phyloP scores from a whole-genome alignment of 495 filamentous ascomycete species.

The Polyplosphaeria fusca region DNA sequence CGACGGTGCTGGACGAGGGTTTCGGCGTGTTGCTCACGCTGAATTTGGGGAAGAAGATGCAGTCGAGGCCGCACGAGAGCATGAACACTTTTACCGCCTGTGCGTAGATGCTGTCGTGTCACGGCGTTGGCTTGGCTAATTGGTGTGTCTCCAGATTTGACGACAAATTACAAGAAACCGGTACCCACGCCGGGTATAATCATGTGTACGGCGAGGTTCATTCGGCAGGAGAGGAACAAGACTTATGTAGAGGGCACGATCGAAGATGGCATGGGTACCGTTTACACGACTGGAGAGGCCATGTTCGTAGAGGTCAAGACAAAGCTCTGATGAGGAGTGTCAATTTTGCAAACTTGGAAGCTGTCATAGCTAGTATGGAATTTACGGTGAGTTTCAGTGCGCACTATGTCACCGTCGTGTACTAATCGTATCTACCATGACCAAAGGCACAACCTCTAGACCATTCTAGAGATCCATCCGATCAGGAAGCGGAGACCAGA shows the following conservation, averaged over 20 bases:
- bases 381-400: too few relatives aligned
- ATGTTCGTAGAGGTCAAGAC: conserved; percentile 38
- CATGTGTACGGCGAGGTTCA: conserved; percentile 46
- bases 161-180: conserved; percentile 54
- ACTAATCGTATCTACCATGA: too few relatives aligned
- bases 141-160: conserved; percentile 42
- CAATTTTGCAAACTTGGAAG: not conserved
- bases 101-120: conserved; percentile 7
- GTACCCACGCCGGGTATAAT: conserved; percentile 54
- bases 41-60: conserved; percentile 42
- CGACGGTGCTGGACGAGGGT: conserved; percentile 57
- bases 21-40: conserved; percentile 51
- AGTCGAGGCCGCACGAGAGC: conserved; percentile 9
- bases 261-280: conserved; percentile 36
- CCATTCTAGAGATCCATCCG: too few relatives aligned
- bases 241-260: conserved; percentile 36
- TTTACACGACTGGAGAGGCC: conserved; percentile 39
- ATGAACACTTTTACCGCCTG: conserved; percentile 51
- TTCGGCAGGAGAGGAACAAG: conserved; percentile 39
- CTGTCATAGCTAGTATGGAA: too few relatives aligned
- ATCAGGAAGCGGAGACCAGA: too few relatives aligned
- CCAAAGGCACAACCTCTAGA: too few relatives aligned
- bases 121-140: not conserved
- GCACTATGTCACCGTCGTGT: not conserved
- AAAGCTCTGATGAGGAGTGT: conserved; percentile 44